phyloP scores from a whole-genome alignment of 441 rosid species.

The Erodium trifolium region DNA sequence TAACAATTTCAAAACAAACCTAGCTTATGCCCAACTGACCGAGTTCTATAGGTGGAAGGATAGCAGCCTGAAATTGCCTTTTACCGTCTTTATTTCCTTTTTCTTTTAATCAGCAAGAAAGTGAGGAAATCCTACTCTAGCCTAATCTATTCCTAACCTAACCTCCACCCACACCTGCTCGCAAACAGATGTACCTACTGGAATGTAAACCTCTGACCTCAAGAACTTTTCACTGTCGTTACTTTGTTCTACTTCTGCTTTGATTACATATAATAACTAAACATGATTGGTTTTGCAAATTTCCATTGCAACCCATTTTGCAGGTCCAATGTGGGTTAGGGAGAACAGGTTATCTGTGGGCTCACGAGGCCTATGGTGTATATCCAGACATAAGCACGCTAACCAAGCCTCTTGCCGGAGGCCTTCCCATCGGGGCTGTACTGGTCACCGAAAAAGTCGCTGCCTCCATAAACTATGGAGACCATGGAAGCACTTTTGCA shows the following conservation, averaged over 20 bases:
- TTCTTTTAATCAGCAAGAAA: too few species aligned
- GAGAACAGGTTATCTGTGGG: conserved; percentile 70
- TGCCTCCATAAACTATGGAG: conserved; percentile 54
- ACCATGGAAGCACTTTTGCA: conserved; percentile 85
- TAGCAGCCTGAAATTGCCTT: neutral
- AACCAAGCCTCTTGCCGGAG: conserved; percentile 85
- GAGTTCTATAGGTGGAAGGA: neutral
- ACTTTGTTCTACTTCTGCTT: neutral
- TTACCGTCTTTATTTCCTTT: too few species aligned
- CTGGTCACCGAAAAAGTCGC: conserved; percentile 71
- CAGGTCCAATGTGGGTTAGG: conserved; percentile 93
- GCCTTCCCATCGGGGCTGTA: conserved; percentile 68
- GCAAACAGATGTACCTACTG: too few species aligned
- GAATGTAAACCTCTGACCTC: too few species aligned
- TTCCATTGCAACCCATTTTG: neutral
- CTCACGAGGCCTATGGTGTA: conserved; percentile 57
- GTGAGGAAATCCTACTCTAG: too few species aligned
- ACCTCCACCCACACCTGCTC: too few species aligned
- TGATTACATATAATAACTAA: neutral
- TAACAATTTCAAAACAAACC: neutral
- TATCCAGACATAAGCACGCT: conserved; percentile 76
- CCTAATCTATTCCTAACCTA: too few species aligned
- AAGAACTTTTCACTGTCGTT: neutral
- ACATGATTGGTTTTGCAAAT: neutral
- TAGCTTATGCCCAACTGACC: neutral